A percentile compares a stretch with the other conserved stretches of the same genome.
Conservation (phyloP, 176 grass and related monocot genomes). For the Dactylis glomerata region DNA sequence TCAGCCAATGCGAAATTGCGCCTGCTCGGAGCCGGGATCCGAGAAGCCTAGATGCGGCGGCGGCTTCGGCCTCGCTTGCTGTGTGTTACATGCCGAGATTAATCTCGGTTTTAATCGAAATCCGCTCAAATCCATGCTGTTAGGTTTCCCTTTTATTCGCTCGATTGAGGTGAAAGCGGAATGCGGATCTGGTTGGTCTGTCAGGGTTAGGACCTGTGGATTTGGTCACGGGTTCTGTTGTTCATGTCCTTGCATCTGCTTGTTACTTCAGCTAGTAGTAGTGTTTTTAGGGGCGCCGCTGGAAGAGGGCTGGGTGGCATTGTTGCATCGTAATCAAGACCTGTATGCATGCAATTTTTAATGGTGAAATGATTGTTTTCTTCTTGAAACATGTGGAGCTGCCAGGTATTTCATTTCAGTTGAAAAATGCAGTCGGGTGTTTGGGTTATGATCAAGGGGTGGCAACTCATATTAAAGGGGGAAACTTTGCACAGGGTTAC, state of each 20-base stretch:
- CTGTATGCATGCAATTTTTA: background rate
- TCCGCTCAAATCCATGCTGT: background rate
- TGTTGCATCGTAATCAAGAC: background rate
- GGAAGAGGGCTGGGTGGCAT: background rate
- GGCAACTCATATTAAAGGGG: too few relatives aligned
- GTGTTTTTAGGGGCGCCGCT: background rate
- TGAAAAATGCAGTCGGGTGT: too few relatives aligned
- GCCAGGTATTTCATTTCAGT: too few relatives aligned
- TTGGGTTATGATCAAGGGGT: too few relatives aligned
- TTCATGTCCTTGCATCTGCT: background rate
- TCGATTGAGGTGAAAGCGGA: background rate
- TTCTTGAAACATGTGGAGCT: background rate
- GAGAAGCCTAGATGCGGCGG: background rate
- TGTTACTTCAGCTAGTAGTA: background rate
- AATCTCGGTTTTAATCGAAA: background rate
- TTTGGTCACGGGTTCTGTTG: background rate
- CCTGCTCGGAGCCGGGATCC: conserved; percentile 5
- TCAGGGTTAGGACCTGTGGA: background rate
- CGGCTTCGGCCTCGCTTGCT: background rate
- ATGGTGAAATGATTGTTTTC: background rate
- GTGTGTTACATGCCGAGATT: background rate
- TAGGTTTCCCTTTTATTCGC: background rate
- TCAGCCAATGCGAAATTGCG: background rate
- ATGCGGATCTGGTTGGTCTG: conserved; percentile 14
- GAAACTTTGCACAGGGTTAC: too few relatives aligned